Evolutionary conservation across 768 basidiomycete species (phyloP), one percentile per base, ranked within the genome.

Genomic region (Omphalotus guepiniiformis): DNA sequence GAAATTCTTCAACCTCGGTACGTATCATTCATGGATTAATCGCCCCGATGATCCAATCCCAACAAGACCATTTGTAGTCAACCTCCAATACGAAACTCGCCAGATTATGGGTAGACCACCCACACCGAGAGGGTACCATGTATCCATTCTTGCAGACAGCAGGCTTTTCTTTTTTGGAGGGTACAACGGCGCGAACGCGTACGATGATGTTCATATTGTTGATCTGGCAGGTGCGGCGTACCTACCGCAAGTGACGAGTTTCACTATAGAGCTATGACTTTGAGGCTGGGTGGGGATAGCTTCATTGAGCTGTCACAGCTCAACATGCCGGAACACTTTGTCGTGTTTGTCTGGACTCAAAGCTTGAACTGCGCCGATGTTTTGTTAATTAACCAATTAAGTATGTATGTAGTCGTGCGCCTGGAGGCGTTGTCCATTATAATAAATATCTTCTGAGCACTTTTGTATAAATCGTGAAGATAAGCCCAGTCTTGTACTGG

Each of bases 171-270:
- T 94, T 27, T 85, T 93, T 56, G 93, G 94, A 25, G 94, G 93
- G 41, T 87, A 85, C 57, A 92, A 94, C 37, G 93, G 93, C 2
- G 78, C 76, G 41, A 82, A 81, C 15, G 82, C 88, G 3, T 93
- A 81, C 57, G 89, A 93, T 54, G 93, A 95, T 65, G 83, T 93
- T 29, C 78, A 86, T 64, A 75, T 87, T 30, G 71, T 96, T 37
- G 93, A 97, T 58, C 74, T 95, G 27, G 89, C 90, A 3, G 89
- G 86, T 8, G 79, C 83, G 4, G 92, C 90, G 29, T 96, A 94
- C 66, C 68, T 95, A 18, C 91, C 93, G 0, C 93, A 95, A 62
- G 89, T 93, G 8, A 90, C 86, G 51, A 83, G 83, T 62, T 86
- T 85, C 58, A 71, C 68, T 26, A 76, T 88, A 56, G 80, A 83